These are phyloP conservation scores for Yamadazyma kitorensis DNA, from an alignment of 805 yeast species.

Conservation along the genomic window DNA sequence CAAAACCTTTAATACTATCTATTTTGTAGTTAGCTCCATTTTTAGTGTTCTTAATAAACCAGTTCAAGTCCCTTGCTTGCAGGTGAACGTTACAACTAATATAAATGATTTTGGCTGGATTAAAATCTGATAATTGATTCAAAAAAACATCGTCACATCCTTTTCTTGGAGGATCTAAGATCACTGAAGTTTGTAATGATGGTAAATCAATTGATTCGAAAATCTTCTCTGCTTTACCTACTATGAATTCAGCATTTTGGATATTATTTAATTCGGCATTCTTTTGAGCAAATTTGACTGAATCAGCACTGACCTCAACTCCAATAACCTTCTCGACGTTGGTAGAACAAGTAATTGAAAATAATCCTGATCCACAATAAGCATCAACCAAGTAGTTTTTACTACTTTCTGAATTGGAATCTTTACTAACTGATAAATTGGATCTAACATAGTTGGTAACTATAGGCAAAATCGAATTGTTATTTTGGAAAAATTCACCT, in stretches of 20 bases:
- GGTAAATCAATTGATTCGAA: conserved; percentile 80
- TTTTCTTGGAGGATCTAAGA: conserved; percentile 95
- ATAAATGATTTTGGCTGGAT: conserved; percentile 87
- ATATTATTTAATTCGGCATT: conserved; percentile 79
- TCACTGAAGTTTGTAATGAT: conserved; percentile 74
- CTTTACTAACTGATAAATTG: conserved; percentile 51
- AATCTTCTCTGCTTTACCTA: conserved; percentile 89
- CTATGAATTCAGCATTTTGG: conserved; percentile 76
- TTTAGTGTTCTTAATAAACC: conserved; percentile 65
- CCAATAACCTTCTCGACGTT: conserved; percentile 87
- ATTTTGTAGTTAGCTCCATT: conserved; percentile 64
- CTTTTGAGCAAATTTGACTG: conserved; percentile 79
- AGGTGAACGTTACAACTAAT: conserved; percentile 97
- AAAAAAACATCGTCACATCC: conserved; percentile 91
- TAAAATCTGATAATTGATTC: conserved; percentile 77
- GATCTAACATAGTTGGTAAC: conserved; percentile 80
- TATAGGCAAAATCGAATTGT: conserved; percentile 73
- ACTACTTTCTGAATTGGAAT: conserved; percentile 22
- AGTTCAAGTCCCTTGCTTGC: conserved; percentile 91
- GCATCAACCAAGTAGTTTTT: conserved; percentile 81
- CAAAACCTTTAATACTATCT: conserved; percentile 89
- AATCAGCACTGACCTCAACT: conserved; percentile 89
- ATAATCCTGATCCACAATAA: conserved; percentile 94
- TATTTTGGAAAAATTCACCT: conserved; percentile 78
- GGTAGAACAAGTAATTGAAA: conserved; percentile 79